These are phyloP conservation scores for Jaapia argillacea DNA, from an alignment of 768 basidiomycete genomes.

Conservation along the genomic window DNA sequence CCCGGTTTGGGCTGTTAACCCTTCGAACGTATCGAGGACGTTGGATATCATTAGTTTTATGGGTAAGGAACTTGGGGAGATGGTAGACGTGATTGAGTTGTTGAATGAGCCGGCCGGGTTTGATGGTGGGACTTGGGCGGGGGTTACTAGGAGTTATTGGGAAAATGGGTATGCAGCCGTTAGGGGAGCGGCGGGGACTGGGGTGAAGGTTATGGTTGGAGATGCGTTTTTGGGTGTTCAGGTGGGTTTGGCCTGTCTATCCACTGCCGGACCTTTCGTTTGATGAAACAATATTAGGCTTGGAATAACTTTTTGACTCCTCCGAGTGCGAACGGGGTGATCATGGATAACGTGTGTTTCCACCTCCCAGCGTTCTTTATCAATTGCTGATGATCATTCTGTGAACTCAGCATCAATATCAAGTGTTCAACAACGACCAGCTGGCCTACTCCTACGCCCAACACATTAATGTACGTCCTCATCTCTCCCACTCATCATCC, in stretches of 20 bases:
- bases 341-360: conserved; percentile 61
- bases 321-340: conserved; percentile 41
- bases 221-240: conserved; percentile 59
- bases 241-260: conserved; percentile 19
- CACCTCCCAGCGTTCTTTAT: conserved; percentile 1
- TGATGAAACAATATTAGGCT: conserved; percentile 30
- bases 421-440: conserved; percentile 55
- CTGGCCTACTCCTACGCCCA: conserved; percentile 42
- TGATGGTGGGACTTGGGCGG: conserved; percentile 27
- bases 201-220: conserved; percentile 58
- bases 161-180: conserved; percentile 50
- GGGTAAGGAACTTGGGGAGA: conserved; percentile 39
- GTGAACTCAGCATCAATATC: conserved; percentile 51
- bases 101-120: conserved; percentile 65
- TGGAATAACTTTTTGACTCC: conserved; percentile 52
- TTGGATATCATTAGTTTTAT: conserved; percentile 50
- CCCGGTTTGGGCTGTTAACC: conserved; percentile 42
- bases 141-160: conserved; percentile 44
- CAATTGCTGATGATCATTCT: too few relatives aligned
- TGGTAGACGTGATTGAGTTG: conserved; percentile 56
- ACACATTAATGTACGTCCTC: conserved; percentile 39
- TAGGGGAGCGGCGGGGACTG: conserved; percentile 33
- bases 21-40: conserved; percentile 39
- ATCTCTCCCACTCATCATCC: not conserved
- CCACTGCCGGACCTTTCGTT: conserved; percentile 1